Conservation (phyloP, 129 eudicot species). For the Artemisia argyi region DNA sequence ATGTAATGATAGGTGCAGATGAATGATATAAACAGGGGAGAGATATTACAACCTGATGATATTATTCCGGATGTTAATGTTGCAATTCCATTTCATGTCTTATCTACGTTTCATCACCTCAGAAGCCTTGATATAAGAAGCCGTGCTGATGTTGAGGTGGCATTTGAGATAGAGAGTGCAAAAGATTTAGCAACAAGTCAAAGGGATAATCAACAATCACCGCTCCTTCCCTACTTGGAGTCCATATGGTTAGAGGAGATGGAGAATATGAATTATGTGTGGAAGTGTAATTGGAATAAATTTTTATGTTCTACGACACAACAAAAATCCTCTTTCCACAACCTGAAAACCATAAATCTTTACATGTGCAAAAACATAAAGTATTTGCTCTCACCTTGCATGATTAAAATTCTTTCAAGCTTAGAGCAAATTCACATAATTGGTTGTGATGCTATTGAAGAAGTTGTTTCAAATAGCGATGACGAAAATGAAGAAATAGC, state of each 20-base stretch:
- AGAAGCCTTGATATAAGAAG: not conserved
- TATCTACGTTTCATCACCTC: not conserved
- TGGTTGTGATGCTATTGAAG: not conserved
- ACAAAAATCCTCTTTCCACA: too few relatives aligned
- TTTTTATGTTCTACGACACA: too few relatives aligned
- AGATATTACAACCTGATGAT: constrained; percentile 1
- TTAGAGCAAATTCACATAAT: not conserved
- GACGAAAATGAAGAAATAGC: too few relatives aligned
- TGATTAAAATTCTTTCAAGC: too few relatives aligned
- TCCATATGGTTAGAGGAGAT: not conserved
- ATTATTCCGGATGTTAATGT: not conserved
- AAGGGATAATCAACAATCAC: not conserved
- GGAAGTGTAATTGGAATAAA: constrained; percentile 1
- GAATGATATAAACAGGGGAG: too few relatives aligned
- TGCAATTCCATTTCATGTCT: constrained; percentile 13
- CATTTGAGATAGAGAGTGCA: not conserved
- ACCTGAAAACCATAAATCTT: too few relatives aligned
- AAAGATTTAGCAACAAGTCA: not conserved
- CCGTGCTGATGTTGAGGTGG: constrained; percentile 1
- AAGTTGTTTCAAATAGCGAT: too few relatives aligned
- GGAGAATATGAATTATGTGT: constrained; percentile 9
- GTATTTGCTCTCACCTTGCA: too few relatives aligned
- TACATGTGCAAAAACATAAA: too few relatives aligned
- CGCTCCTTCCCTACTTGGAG: not conserved
- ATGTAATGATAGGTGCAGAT: too few relatives aligned